A percentile compares a stretch with the other conserved stretches of the same genome.
Evolutionary conservation across 2,329 filamentous ascomycete species (phyloP).

Genomic region (Fonsecaea nubica): DNA sequence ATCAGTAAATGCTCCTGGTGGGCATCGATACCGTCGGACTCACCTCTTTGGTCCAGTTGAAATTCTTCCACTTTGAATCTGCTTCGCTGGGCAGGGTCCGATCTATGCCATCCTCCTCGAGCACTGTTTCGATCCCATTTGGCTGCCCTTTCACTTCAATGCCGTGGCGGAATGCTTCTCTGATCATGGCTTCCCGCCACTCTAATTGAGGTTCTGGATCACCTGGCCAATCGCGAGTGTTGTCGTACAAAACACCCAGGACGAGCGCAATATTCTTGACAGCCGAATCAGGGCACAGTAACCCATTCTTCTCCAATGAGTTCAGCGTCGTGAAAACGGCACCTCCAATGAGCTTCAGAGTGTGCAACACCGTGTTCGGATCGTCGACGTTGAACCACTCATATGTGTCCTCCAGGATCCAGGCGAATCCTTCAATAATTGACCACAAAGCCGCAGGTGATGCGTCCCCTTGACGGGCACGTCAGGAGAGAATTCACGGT

Average conservation of each 20-base stretch:
- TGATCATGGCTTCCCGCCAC: constrained; percentile 19
- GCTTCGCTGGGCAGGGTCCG: neutral
- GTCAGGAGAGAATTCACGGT: constrained; percentile 10
- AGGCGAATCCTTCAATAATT: constrained; percentile 21
- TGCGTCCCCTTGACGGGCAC: neutral
- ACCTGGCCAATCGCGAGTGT: constrained; percentile 2
- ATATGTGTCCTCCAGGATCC: neutral
- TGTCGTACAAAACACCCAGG: constrained; percentile 16
- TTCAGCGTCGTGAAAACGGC: constrained; percentile 21
- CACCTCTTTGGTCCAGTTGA: constrained; percentile 18
- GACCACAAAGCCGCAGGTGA: constrained; percentile 20
- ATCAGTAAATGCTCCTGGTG: neutral
- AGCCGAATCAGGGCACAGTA: constrained; percentile 17
- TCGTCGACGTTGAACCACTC: constrained; percentile 19
- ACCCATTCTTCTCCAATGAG: constrained; percentile 13
- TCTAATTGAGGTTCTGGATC: constrained; percentile 5
- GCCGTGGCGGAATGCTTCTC: constrained; percentile 12
- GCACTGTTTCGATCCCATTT: neutral
- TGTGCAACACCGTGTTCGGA: constrained; percentile 6
- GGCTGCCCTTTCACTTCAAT: neutral
- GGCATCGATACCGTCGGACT: neutral
- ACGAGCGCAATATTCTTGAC: constrained; percentile 27
- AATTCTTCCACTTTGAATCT: constrained; percentile 10
- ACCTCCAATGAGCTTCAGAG: constrained; percentile 18
- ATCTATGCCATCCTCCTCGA: constrained; percentile 9